Conservation (phyloP, 805 yeast genomes). For the Nakazawaea anatomiae region DNA sequence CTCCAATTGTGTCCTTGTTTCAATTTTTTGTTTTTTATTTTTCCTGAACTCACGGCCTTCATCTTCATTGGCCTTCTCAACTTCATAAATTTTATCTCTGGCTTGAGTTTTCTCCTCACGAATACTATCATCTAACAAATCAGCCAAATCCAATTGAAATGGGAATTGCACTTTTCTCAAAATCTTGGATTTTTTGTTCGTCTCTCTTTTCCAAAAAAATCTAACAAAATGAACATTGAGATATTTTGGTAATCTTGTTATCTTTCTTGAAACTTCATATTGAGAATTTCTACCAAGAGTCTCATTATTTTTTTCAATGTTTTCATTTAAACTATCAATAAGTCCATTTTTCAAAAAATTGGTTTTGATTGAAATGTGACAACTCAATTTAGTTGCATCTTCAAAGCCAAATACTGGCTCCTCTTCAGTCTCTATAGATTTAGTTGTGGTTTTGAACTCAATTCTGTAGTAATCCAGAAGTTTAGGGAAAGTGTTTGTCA, state of each 20-base stretch:
- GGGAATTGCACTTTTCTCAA: slow-evolving; percentile 94
- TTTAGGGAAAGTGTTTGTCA: slow-evolving; percentile 44
- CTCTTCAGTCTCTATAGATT: slow-evolving; percentile 55
- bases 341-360: slow-evolving; percentile 88
- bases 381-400: slow-evolving; percentile 66
- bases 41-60: slow-evolving; percentile 70
- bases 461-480: slow-evolving; percentile 59
- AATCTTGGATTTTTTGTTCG: slow-evolving; percentile 86
- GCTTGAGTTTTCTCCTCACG: slow-evolving; percentile 58
- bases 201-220: slow-evolving; percentile 93
- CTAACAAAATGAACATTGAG: slow-evolving; percentile 90
- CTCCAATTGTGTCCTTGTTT: slow-evolving; percentile 43
- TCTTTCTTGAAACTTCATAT: slow-evolving; percentile 54
- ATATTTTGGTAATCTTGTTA: slow-evolving; percentile 79
- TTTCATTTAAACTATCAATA: slow-evolving; percentile 65
- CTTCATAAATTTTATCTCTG: slow-evolving; percentile 71
- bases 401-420: slow-evolving; percentile 40
- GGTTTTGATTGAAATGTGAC: slow-evolving; percentile 82
- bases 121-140: slow-evolving; percentile 75
- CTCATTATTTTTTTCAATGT: slow-evolving; percentile 72
- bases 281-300: slow-evolving; percentile 63
- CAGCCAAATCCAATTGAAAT: slow-evolving; percentile 82
- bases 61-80: slow-evolving; percentile 71
- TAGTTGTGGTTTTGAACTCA: slow-evolving; percentile 54
- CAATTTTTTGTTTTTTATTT: slow-evolving; percentile 26